Percentiles rank a stretch among this genome's conserved stretches.
phyloP scores from a whole-genome alignment of 495 filamentous ascomycete genomes.

The Penicillium alfredii region DNA sequence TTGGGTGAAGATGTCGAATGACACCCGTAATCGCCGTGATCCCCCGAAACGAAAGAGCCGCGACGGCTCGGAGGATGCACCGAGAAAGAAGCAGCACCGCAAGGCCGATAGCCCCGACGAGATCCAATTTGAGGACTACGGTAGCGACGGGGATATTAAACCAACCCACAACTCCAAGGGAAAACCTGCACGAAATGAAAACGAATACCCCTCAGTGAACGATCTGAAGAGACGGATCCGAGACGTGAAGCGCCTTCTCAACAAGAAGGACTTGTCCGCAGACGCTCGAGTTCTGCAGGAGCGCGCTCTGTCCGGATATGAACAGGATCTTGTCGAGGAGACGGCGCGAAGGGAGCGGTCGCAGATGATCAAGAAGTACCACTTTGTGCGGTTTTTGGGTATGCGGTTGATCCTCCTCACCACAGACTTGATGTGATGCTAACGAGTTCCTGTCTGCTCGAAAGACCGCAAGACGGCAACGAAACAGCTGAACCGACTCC shows the following conservation, averaged over 20 bases:
- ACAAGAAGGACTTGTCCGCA: constrained; percentile 59
- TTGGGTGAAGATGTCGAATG: constrained; percentile 16
- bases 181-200: constrained; percentile 20
- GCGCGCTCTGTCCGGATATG: constrained; percentile 69
- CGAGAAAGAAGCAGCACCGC: constrained; percentile 23
- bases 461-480: constrained; percentile 86
- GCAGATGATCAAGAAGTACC: constrained; percentile 79
- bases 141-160: constrained; percentile 12
- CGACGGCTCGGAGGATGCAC: constrained; percentile 21
- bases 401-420: constrained; percentile 8
- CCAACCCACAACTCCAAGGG: constrained; percentile 20
- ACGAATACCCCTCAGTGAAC: constrained; percentile 43
- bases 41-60: constrained; percentile 28
- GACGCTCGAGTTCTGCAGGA: constrained; percentile 71
- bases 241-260: constrained; percentile 53
- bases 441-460: constrained; percentile 3
- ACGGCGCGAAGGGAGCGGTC: constrained; percentile 57
- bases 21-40: constrained; percentile 13
- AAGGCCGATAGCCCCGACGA: constrained; percentile 5
- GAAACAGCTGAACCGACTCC: constrained; percentile 58
- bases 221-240: constrained; percentile 49
- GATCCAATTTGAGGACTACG: constrained; percentile 9
- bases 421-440: background rate
- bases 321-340: constrained; percentile 62
- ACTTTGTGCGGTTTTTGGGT: constrained; percentile 91